A percentile compares a stretch with the other conserved stretches of the same genome.
phyloP scores from a whole-genome alignment of 2,329 filamentous ascomycete genomes.

The Claviceps maximensis region DNA sequence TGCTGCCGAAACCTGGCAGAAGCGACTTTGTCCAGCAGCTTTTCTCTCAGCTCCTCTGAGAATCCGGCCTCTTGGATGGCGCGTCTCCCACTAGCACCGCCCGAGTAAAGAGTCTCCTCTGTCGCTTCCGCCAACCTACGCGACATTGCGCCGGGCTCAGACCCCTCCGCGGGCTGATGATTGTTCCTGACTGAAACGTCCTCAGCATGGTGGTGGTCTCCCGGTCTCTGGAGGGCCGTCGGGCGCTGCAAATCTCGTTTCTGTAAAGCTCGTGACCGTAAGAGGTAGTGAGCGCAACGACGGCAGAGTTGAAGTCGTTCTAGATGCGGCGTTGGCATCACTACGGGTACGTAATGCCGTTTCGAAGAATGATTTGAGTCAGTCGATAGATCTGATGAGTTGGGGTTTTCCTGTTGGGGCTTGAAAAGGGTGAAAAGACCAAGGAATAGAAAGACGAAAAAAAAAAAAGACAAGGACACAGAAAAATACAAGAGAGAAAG shows the following conservation, averaged over 20 bases:
- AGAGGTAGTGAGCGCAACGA: neutral
- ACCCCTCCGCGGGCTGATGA: neutral
- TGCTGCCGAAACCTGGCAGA: slow-evolving; percentile 40
- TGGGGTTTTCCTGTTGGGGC: neutral
- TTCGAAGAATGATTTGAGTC: neutral
- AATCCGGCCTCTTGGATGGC: slow-evolving; percentile 51
- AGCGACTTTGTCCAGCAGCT: slow-evolving; percentile 42
- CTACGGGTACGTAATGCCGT: neutral
- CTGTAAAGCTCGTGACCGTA: neutral
- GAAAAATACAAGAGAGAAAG: neutral
- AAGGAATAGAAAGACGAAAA: neutral
- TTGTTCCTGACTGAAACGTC: neutral
- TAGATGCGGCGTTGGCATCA: slow-evolving; percentile 1
- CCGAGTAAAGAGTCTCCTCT: slow-evolving; percentile 46
- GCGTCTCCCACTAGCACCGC: slow-evolving; percentile 44
- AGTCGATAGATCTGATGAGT: neutral
- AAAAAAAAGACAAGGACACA: neutral
- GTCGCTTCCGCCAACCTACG: slow-evolving; percentile 48
- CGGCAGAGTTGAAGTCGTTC: neutral
- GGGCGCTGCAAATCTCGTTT: neutral
- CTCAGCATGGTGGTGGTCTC: neutral
- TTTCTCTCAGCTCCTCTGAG: slow-evolving; percentile 47
- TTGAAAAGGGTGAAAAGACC: neutral
- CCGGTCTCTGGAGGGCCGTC: neutral
- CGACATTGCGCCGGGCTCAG: slow-evolving; percentile 33